Evolutionary conservation across 31 red algal species (phyloP).

Genomic region (Asparagopsis taxiformis): DNA sequence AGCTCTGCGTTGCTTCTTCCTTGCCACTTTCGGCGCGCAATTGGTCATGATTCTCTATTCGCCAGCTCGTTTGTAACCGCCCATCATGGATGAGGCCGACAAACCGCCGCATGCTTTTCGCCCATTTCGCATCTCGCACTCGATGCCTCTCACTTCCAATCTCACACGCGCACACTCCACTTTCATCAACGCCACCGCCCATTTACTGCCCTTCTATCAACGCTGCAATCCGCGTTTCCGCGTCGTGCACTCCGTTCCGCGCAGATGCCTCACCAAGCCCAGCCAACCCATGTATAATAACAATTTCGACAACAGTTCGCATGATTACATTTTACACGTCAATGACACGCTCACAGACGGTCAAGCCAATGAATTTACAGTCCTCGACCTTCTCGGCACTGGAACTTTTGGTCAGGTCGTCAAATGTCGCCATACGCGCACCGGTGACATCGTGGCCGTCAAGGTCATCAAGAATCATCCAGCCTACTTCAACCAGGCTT

Average conservation of each 20-base stretch:
- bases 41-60: too few species aligned
- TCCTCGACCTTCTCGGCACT: slow-evolving; percentile 85
- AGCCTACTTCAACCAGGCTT: slow-evolving; percentile 88
- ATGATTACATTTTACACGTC: slow-evolving; percentile 81
- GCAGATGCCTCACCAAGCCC: slow-evolving; percentile 55
- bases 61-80: too few species aligned
- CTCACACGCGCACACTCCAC: too few species aligned
- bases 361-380: slow-evolving; percentile 52
- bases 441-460: slow-evolving; percentile 68
- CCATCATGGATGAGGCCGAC: too few species aligned
- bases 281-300: slow-evolving; percentile 34
- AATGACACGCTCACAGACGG: slow-evolving; percentile 58
- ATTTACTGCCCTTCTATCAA: slow-evolving; percentile 38
- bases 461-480: slow-evolving; percentile 95
- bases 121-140: too few species aligned
- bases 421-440: slow-evolving; percentile 47
- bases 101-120: too few species aligned
- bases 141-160: too few species aligned
- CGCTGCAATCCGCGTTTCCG: slow-evolving; percentile 29
- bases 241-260: slow-evolving; percentile 7
- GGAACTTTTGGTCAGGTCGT: slow-evolving; percentile 98
- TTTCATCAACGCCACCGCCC: slow-evolving; percentile 20
- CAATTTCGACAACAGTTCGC: slow-evolving; percentile 66
- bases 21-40: too few species aligned
- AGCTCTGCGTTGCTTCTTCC: too few species aligned